Conservation (phyloP, 2,329 filamentous ascomycete genomes). For the Cladosporium halotolerans region DNA sequence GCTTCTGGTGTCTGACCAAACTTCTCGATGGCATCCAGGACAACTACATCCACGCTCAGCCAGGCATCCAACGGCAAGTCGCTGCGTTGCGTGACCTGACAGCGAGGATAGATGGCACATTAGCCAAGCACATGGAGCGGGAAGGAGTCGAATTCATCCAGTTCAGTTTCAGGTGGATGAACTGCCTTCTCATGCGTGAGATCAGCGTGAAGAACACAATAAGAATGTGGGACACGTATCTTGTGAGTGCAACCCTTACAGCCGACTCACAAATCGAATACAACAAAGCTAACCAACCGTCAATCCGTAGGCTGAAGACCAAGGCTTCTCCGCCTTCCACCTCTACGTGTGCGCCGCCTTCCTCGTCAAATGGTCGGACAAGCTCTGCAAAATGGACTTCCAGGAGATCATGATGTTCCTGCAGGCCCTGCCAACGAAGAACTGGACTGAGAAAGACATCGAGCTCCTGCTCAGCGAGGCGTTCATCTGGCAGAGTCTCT, state of each 20-base stretch:
- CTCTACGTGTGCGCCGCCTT: conserved; percentile 98
- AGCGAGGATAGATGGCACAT: conserved; percentile 72
- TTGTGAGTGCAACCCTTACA: conserved; percentile 54
- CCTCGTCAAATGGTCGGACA: conserved; percentile 95
- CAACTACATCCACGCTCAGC: conserved; percentile 97
- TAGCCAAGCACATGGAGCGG: conserved; percentile 82
- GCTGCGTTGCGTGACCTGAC: conserved; percentile 83
- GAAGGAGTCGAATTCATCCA: conserved; percentile 98
- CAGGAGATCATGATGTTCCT: conserved; percentile 99
- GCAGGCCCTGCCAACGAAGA: conserved; percentile 83
- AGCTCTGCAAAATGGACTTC: conserved; percentile 94
- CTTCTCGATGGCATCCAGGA: conserved; percentile 98
- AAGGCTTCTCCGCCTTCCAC: conserved; percentile 97
- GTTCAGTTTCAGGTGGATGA: conserved; percentile 99
- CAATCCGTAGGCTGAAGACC: conserved; percentile 74
- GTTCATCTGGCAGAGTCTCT: conserved; percentile 97
- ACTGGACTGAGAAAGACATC: conserved; percentile 98
- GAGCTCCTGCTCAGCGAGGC: conserved; percentile 92
- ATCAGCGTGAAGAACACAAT: conserved; percentile 95
- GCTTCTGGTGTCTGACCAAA: conserved; percentile 97
- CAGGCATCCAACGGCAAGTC: conserved; percentile 92
- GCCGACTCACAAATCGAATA: neutral
- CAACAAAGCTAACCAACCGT: neutral
- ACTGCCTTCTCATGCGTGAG: conserved; percentile 95
- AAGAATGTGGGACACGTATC: conserved; percentile 98